A percentile compares a stretch with the other conserved stretches of the same genome.
Conservation (phyloP, 2,329 filamentous ascomycete species). For the Penicillium verrucosum region DNA sequence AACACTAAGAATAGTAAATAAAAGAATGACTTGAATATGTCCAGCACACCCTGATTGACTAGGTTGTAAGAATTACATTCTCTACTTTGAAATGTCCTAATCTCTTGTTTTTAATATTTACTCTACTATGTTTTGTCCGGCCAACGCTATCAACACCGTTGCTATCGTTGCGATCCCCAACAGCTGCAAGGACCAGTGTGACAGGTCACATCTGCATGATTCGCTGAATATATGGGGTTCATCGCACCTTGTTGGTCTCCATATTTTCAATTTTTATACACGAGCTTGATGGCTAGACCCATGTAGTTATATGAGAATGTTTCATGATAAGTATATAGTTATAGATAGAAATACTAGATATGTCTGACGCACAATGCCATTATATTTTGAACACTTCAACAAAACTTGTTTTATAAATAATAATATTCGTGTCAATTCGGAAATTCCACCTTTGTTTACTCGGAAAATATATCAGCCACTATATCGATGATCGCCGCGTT, state of each 20-base stretch:
- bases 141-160: slow-evolving; percentile 9
- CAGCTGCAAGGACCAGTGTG: slow-evolving; percentile 12
- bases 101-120: slow-evolving; percentile 7
- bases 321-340: not conserved
- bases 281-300: not conserved
- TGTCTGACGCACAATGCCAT: slow-evolving; percentile 3
- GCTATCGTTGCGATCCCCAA: slow-evolving; percentile 12
- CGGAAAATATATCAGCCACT: slow-evolving; percentile 9
- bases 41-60: not conserved
- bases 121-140: slow-evolving; percentile 16
- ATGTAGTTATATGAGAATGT: not conserved
- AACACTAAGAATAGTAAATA: slow-evolving; percentile 6
- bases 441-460: not conserved
- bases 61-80: not conserved
- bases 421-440: not conserved
- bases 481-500: not conserved
- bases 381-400: not conserved
- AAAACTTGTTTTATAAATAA: not conserved
- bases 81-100: not conserved
- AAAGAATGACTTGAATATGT: not conserved
- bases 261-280: not conserved
- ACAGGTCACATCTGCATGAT: slow-evolving; percentile 8
- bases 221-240: slow-evolving; percentile 2
- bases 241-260: not conserved
- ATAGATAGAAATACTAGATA: not conserved